Conservation (phyloP, 2,329 filamentous ascomycete species). For the Celoporthe dispersa region DNA sequence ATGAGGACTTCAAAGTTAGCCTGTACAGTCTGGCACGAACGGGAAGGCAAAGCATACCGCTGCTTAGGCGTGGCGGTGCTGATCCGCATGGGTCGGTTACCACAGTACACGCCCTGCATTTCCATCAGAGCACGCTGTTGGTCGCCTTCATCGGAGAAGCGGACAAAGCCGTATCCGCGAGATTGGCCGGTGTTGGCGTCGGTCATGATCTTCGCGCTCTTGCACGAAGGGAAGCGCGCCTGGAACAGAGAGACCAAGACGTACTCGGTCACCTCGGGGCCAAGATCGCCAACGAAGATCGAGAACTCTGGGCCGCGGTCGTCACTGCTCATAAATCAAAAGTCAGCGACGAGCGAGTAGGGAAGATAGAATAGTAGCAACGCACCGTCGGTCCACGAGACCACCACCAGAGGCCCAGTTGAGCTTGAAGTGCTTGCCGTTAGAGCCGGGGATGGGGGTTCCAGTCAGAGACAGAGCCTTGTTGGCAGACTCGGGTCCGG, state of each 20-base stretch:
- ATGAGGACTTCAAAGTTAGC: not conserved
- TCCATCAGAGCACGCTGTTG: constrained; percentile 94
- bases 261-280: constrained; percentile 98
- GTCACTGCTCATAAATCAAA: constrained; percentile 62
- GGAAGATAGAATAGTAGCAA: constrained; percentile 19
- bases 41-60: constrained; percentile 48
- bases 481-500: constrained; percentile 78
- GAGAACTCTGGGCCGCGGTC: constrained; percentile 95
- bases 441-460: constrained; percentile 85
- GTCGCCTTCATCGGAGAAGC: constrained; percentile 93
- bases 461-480: constrained; percentile 94
- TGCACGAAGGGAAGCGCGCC: constrained; percentile 93
- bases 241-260: constrained; percentile 97
- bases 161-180: constrained; percentile 96
- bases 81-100: constrained; percentile 98
- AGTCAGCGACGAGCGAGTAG: constrained; percentile 1
- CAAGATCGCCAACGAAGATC: constrained; percentile 97
- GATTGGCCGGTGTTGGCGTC: constrained; percentile 98
- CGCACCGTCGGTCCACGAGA: constrained; percentile 87
- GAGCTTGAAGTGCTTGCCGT: constrained; percentile 89
- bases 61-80: constrained; percentile 98
- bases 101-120: constrained; percentile 99
- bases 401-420: constrained; percentile 99
- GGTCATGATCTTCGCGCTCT: constrained; percentile 99
- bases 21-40: not conserved